A percentile compares a stretch with the other conserved stretches of the same genome.
Conservation (phyloP, 2,329 filamentous ascomycete genomes). For the Pseudogymnoascus verrucosus region DNA sequence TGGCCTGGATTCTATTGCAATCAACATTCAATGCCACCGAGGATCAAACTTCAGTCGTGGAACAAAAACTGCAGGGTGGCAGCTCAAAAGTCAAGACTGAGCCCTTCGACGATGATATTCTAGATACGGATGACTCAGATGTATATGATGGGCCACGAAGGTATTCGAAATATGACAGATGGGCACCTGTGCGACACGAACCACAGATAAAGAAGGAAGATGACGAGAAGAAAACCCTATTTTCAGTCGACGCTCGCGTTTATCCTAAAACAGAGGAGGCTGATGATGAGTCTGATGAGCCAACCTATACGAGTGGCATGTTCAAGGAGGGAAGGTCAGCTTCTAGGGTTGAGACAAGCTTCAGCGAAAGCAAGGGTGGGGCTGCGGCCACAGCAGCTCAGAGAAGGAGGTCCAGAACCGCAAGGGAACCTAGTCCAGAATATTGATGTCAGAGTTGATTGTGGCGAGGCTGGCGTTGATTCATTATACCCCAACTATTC, state of each 20-base stretch:
- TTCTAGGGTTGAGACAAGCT: constrained; percentile 49
- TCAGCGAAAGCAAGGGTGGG: constrained; percentile 32
- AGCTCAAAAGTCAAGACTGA: constrained; percentile 22
- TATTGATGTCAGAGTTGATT: neutral
- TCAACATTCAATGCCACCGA: constrained; percentile 12
- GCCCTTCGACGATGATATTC: constrained; percentile 15
- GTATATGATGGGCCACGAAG: constrained; percentile 37
- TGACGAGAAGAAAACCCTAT: constrained; percentile 19
- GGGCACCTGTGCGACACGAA: constrained; percentile 34
- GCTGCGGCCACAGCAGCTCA: constrained; percentile 11
- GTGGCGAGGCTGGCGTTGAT: neutral
- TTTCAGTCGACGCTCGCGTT: constrained; percentile 19
- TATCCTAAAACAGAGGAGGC: constrained; percentile 34
- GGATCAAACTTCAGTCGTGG: constrained; percentile 20
- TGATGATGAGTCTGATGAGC: constrained; percentile 40
- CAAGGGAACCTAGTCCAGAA: neutral
- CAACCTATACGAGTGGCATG: constrained; percentile 24
- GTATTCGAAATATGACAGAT: constrained; percentile 37
- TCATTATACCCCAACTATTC: constrained; percentile 3
- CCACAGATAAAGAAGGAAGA: constrained; percentile 23
- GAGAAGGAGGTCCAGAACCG: constrained; percentile 21
- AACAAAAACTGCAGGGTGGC: constrained; percentile 17
- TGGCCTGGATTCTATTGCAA: constrained; percentile 52
- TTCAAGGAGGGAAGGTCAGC: constrained; percentile 30
- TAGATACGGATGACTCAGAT: constrained; percentile 25